A percentile compares a stretch with the other conserved stretches of the same genome.
Conservation (phyloP, 179 eudicot species). For the Amaranthus tricolor region DNA sequence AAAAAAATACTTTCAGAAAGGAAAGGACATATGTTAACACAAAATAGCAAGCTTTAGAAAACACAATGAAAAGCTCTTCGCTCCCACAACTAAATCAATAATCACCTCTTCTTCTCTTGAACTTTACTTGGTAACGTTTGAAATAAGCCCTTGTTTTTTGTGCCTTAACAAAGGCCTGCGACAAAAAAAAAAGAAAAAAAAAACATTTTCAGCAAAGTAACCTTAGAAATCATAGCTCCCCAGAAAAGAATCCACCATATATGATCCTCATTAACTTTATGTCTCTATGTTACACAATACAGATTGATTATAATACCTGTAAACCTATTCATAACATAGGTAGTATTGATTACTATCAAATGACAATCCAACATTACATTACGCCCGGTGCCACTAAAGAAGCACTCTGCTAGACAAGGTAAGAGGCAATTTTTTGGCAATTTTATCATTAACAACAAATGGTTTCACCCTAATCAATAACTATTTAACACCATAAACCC, state of each 20-base stretch:
- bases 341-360: no score
- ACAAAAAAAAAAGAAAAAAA: no score
- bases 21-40: neutral
- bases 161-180: constrained; percentile 50
- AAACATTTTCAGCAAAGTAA: neutral
- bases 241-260: neutral
- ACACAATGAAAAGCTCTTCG: neutral
- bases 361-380: no score
- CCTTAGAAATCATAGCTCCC: neutral
- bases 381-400: no score
- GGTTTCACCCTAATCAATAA: no score
- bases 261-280: neutral
- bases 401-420: no score
- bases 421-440: no score
- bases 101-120: constrained; percentile 73
- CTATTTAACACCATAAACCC: no score
- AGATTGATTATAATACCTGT: no score
- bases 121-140: constrained; percentile 68
- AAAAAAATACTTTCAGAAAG: neutral
- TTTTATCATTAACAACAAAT: no score
- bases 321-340: no score
- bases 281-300: neutral
- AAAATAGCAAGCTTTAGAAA: neutral
- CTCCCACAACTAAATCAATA: neutral
- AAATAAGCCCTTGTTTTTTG: constrained; percentile 62